Conservation (phyloP, 768 basidiomycete species). For the Lactarius hatsudake region DNA sequence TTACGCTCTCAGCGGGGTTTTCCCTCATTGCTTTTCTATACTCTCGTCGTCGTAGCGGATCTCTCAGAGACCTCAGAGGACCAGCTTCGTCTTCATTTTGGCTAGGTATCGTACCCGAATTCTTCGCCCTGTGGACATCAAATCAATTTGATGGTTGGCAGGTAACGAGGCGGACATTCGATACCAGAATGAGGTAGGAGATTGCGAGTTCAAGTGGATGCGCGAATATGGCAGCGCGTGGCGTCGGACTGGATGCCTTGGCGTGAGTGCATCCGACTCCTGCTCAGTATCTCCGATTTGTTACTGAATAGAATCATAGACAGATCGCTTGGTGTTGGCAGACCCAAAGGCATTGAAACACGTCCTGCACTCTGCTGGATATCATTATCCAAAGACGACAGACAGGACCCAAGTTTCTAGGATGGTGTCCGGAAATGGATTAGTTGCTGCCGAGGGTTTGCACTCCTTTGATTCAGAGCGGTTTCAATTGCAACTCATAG, state of each 20-base stretch:
- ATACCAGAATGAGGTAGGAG: constrained; percentile 26
- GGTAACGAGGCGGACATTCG: not conserved
- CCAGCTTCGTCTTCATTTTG: not conserved
- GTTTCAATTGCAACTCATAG: not conserved
- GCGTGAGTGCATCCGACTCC: constrained; percentile 27
- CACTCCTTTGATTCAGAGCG: not conserved
- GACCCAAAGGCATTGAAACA: constrained; percentile 31
- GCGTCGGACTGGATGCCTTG: constrained; percentile 26
- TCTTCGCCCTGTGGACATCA: not conserved
- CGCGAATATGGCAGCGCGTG: constrained; percentile 29
- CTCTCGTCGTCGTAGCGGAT: not conserved
- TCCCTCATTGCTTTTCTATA: not conserved
- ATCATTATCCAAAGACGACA: constrained; percentile 27
- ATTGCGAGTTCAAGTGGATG: constrained; percentile 25
- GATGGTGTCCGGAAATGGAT: constrained; percentile 25
- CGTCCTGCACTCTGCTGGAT: constrained; percentile 33
- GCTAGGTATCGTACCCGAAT: not conserved
- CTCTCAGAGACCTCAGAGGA: not conserved
- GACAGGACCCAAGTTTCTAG: constrained; percentile 18
- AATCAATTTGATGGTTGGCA: not conserved
- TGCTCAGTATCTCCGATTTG: not conserved
- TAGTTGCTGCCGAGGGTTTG: constrained; percentile 29
- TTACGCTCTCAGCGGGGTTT: not conserved
- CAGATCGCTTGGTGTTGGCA: not conserved
- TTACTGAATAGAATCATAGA: constrained; percentile 18